These are phyloP conservation scores for Melanomma pulvis-pyrius DNA, from an alignment of 495 filamentous ascomycete genomes.

Conservation along the genomic window DNA sequence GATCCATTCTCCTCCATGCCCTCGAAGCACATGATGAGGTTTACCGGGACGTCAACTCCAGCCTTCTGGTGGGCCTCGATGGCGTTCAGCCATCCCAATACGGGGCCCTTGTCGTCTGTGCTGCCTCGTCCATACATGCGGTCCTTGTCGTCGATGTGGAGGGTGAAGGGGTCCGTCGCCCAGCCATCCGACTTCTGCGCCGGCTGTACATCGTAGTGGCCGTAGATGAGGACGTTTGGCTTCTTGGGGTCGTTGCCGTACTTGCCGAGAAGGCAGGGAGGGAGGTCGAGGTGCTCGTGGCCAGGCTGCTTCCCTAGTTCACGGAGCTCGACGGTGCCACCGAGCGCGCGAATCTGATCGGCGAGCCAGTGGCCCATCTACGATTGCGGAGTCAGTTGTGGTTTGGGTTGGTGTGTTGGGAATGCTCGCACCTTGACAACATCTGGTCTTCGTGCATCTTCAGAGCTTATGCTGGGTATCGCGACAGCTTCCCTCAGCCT, in stretches of 20 bases:
- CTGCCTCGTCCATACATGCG: conserved; percentile 95
- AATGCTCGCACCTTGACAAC: conserved; percentile 66
- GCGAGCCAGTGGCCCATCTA: conserved; percentile 93
- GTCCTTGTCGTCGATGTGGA: conserved; percentile 84
- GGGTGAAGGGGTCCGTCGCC: conserved; percentile 91
- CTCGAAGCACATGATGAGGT: conserved; percentile 99
- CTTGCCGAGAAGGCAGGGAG: conserved; percentile 86
- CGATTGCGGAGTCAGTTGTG: neutral
- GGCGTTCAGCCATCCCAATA: conserved; percentile 95
- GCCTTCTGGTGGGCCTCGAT: conserved; percentile 97
- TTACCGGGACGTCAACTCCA: conserved; percentile 92
- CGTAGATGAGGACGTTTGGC: conserved; percentile 93
- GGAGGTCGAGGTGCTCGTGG: conserved; percentile 85
- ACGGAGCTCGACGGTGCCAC: conserved; percentile 81
- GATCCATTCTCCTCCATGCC: conserved; percentile 99
- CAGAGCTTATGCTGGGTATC: conserved; percentile 92
- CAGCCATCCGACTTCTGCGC: conserved; percentile 92
- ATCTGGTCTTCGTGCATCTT: conserved; percentile 82
- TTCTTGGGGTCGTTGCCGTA: conserved; percentile 91
- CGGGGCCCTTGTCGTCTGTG: conserved; percentile 98
- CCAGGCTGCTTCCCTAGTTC: conserved; percentile 86
- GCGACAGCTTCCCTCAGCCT: conserved; percentile 89
- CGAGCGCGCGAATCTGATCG: conserved; percentile 76
- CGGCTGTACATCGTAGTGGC: conserved; percentile 98
- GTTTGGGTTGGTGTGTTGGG: neutral